These are phyloP conservation scores for Dryas alaskensis DNA, from an alignment of 306 rosid genomes.

Conservation along the genomic window DNA sequence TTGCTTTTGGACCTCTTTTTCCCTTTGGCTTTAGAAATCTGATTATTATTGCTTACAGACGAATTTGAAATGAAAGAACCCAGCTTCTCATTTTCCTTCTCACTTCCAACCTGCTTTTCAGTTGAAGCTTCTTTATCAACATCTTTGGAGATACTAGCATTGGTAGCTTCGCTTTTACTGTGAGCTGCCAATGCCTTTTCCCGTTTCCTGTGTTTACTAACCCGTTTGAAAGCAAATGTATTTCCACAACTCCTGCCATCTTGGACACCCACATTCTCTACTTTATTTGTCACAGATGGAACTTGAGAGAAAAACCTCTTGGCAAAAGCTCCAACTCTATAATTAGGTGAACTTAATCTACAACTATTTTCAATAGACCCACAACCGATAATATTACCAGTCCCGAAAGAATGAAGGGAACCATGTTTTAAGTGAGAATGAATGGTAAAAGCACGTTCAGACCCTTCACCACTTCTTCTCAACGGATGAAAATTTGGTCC, in stretches of 20 bases:
- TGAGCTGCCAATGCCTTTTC: conserved; percentile 33
- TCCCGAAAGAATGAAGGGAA: conserved; percentile 27
- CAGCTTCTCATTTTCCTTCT: conserved; percentile 19
- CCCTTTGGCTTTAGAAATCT: conserved; percentile 31
- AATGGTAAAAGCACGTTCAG: conserved; percentile 15
- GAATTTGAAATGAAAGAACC: conserved; percentile 18
- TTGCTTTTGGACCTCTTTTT: conserved; percentile 46
- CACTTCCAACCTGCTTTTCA: conserved; percentile 24
- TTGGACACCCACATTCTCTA: conserved; percentile 16
- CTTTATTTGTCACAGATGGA: conserved; percentile 16
- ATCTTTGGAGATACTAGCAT: conserved; percentile 29
- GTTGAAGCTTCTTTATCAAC: conserved; percentile 24
- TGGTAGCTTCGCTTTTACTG: conserved; percentile 26
- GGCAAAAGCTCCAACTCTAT: conserved; percentile 33
- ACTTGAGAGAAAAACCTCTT: conserved; percentile 51
- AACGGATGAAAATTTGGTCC: conserved; percentile 23
- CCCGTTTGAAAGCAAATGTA: conserved; percentile 9
- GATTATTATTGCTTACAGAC: conserved; percentile 19
- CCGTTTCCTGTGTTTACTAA: conserved; percentile 33
- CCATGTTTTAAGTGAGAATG: conserved; percentile 16
- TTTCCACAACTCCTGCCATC: conserved; percentile 19
- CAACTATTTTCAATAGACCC: conserved; percentile 25
- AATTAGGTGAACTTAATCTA: conserved; percentile 23
- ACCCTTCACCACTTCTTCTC: conserved; percentile 23
- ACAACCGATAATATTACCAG: conserved; percentile 21